Percentiles rank a stretch among this genome's conserved stretches.
phyloP scores from a whole-genome alignment of 768 basidiomycete genomes.

The Saitozyma podzolica region DNA sequence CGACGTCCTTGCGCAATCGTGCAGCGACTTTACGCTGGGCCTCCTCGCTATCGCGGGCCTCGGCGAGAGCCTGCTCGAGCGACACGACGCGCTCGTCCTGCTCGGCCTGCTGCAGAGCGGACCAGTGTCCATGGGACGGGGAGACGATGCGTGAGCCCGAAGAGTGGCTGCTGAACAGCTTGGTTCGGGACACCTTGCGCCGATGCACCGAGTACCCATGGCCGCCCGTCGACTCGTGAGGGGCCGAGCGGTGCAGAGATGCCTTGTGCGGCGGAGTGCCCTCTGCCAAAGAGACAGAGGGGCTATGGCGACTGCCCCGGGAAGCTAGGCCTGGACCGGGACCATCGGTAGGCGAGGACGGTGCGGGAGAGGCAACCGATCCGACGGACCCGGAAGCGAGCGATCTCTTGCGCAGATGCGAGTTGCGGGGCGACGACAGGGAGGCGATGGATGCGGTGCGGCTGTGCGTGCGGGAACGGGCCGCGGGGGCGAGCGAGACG shows the following conservation, averaged over 20 bases:
- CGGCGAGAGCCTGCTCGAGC: conserved; percentile 34
- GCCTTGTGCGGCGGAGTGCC: not conserved
- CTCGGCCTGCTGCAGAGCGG: conserved; percentile 19
- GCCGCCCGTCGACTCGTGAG: too few species aligned
- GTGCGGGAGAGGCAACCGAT: too few species aligned
- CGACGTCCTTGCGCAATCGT: conserved; percentile 30
- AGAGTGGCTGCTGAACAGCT: too few species aligned
- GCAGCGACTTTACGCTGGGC: conserved; percentile 31
- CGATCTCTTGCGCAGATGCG: too few species aligned
- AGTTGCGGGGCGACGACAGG: not conserved
- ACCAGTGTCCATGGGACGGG: not conserved
- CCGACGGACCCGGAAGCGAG: too few species aligned
- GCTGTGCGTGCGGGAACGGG: not conserved
- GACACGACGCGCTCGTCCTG: conserved; percentile 27
- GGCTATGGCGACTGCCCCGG: not conserved
- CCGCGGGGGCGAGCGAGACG: conserved; percentile 1
- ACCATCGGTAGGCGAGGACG: too few species aligned
- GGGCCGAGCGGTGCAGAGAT: too few species aligned
- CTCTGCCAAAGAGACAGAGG: not conserved
- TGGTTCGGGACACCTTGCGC: not conserved
- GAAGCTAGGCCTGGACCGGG: too few species aligned
- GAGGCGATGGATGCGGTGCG: conserved; percentile 4
- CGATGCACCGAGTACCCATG: too few species aligned
- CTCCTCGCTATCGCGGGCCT: conserved; percentile 38
- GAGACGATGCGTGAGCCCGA: too few species aligned